Conservation (phyloP, 345 rosid species). For the Raphanus sativus region DNA sequence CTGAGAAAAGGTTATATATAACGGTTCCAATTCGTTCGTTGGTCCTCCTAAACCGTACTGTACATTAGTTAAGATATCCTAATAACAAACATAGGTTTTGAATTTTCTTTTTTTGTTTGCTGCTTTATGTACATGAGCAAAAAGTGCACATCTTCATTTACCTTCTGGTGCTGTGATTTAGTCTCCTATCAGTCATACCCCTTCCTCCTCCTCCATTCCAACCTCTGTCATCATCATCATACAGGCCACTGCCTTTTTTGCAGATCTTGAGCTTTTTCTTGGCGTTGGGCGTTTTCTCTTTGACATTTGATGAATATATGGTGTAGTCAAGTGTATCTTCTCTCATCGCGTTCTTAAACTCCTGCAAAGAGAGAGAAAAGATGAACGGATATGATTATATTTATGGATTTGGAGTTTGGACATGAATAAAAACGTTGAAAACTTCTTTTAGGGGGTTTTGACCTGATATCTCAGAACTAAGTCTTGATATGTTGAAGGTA, state of each 20-base stretch:
- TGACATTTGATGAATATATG: conserved; percentile 70
- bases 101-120: neutral
- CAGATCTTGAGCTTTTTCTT: conserved; percentile 33
- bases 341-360: conserved; percentile 79
- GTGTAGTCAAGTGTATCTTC: conserved; percentile 84
- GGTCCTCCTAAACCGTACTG: conserved; percentile 27
- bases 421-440: neutral
- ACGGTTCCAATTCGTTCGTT: neutral
- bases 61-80: conserved; percentile 34
- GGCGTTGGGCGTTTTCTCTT: conserved; percentile 72
- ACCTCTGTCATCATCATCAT: conserved; percentile 43
- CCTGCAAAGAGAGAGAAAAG: conserved; percentile 46
- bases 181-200: conserved; percentile 46
- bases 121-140: conserved; percentile 34
- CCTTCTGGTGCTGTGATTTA: conserved; percentile 44
- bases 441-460: neutral
- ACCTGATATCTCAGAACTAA: conserved; percentile 87
- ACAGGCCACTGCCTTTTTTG: conserved; percentile 31
- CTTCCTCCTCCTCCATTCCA: conserved; percentile 53
- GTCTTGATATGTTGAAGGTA: conserved; percentile 69
- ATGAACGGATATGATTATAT: neutral
- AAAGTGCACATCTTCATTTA: conserved; percentile 15
- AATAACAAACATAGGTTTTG: neutral
- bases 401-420: neutral
- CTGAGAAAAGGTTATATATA: neutral